Evolutionary conservation across 2,329 filamentous ascomycete species (phyloP).

Genomic region (Phyllachora maydis): DNA sequence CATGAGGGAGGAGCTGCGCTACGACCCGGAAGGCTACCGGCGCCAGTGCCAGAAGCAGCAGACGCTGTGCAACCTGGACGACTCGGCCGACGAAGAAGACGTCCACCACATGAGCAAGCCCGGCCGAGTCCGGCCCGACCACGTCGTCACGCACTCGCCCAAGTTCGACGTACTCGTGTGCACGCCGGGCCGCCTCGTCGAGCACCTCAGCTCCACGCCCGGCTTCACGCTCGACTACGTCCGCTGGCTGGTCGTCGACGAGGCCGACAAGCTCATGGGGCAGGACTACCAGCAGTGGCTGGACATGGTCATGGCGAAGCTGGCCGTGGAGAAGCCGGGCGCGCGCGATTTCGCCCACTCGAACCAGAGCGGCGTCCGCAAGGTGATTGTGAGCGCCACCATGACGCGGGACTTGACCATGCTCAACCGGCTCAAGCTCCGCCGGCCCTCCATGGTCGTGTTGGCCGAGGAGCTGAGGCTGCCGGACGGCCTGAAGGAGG

Average conservation of each 20-base stretch:
- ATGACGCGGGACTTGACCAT: slow-evolving; percentile 77
- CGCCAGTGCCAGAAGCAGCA: too few species aligned
- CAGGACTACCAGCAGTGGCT: slow-evolving; percentile 91
- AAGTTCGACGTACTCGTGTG: slow-evolving; percentile 78
- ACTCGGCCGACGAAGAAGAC: slow-evolving; percentile 12
- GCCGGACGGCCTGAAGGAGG: slow-evolving; percentile 42
- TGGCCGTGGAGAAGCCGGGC: slow-evolving; percentile 25
- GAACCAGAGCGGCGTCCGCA: slow-evolving; percentile 38
- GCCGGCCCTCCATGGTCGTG: slow-evolving; percentile 54
- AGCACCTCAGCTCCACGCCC: slow-evolving; percentile 68
- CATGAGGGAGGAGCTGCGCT: slow-evolving; percentile 26
- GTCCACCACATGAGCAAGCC: slow-evolving; percentile 13
- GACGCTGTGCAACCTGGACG: slow-evolving; percentile 5
- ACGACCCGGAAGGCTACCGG: slow-evolving; percentile 41
- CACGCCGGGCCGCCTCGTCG: slow-evolving; percentile 78
- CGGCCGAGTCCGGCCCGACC: slow-evolving; percentile 25
- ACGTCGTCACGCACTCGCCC: slow-evolving; percentile 45
- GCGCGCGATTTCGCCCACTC: slow-evolving; percentile 31
- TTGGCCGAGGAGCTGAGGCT: slow-evolving; percentile 26
- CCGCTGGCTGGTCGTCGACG: slow-evolving; percentile 80
- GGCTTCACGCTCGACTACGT: slow-evolving; percentile 64
- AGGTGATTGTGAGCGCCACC: slow-evolving; percentile 77
- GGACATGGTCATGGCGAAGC: slow-evolving; percentile 42
- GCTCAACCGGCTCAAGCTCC: slow-evolving; percentile 50
- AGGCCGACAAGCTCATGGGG: slow-evolving; percentile 78